These are phyloP conservation scores for Diaporthe citrichinensis DNA, from an alignment of 2,329 filamentous ascomycete genomes.

Conservation along the genomic window DNA sequence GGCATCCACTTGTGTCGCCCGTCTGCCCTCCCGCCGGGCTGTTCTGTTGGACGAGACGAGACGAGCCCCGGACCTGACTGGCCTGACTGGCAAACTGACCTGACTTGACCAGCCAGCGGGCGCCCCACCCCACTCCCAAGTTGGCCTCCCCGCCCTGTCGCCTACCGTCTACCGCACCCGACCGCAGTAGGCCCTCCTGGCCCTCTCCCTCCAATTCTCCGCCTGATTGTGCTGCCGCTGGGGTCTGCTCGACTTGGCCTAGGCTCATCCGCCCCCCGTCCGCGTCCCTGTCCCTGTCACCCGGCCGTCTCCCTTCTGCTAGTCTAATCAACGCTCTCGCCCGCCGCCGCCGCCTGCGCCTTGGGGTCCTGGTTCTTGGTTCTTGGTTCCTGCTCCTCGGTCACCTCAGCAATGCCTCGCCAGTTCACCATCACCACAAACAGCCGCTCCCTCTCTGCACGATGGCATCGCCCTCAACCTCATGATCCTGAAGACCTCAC, in stretches of 20 bases:
- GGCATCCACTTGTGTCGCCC: constrained; percentile 4
- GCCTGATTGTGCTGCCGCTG: constrained; percentile 28
- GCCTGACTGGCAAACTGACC: constrained; percentile 22
- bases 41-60: constrained; percentile 27
- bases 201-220: constrained; percentile 12
- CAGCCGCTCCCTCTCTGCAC: constrained; percentile 39
- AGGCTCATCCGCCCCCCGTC: constrained; percentile 14
- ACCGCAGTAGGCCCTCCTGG: not conserved
- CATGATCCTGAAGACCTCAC: constrained; percentile 47
- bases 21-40: not conserved
- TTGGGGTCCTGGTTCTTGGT: constrained; percentile 24
- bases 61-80: constrained; percentile 16
- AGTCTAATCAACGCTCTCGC: constrained; percentile 23
- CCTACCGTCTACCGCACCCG: not conserved
- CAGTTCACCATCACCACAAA: constrained; percentile 41
- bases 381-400: constrained; percentile 26
- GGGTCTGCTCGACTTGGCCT: constrained; percentile 29
- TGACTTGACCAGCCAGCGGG: constrained; percentile 21
- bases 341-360: constrained; percentile 18
- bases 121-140: constrained; percentile 11
- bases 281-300: constrained; percentile 25
- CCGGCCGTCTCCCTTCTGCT: constrained; percentile 31
- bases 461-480: constrained; percentile 42
- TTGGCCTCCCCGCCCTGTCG: not conserved
- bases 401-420: constrained; percentile 33